Percentiles rank a stretch among this genome's conserved stretches.
These are phyloP conservation scores for Ustilago vetiveriae DNA, from an alignment of 1,284 basidiomycete species.

Conservation along the genomic window DNA sequence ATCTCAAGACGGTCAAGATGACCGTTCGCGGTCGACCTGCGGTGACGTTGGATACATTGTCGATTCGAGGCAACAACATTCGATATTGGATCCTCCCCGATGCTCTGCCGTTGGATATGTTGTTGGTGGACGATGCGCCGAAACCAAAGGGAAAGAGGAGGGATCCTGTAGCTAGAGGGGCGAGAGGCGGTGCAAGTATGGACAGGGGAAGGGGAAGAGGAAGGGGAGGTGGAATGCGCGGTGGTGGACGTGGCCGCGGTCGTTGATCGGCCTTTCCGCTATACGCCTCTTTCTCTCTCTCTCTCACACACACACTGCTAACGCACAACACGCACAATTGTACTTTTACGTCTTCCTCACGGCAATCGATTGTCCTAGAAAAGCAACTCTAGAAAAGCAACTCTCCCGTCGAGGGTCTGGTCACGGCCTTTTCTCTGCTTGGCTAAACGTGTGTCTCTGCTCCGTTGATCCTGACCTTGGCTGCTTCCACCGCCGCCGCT, in stretches of 20 bases:
- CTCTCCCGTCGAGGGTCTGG: no score
- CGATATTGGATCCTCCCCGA: constrained; percentile 94
- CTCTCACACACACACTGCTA: no score
- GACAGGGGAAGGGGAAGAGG: constrained; percentile 55
- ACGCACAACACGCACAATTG: constrained; percentile 6
- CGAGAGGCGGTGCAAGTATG: constrained; percentile 39
- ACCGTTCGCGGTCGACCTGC: constrained; percentile 85
- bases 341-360: constrained; percentile 12
- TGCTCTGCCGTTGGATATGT: constrained; percentile 91
- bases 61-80: constrained; percentile 70
- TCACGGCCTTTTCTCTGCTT: no score
- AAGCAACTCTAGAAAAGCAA: no score
- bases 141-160: constrained; percentile 78
- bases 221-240: constrained; percentile 43
- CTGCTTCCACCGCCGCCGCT: no score
- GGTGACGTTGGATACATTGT: constrained; percentile 71
- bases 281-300: no score
- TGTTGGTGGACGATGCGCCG: constrained; percentile 95
- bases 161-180: constrained; percentile 35
- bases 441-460: no score
- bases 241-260: constrained; percentile 24
- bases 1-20: constrained; percentile 96
- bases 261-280: no score
- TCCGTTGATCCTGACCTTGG: constrained; percentile 4
- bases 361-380: no score